phyloP scores from a whole-genome alignment of 202 grass and related monocot species.

The Zoysia matrella region DNA sequence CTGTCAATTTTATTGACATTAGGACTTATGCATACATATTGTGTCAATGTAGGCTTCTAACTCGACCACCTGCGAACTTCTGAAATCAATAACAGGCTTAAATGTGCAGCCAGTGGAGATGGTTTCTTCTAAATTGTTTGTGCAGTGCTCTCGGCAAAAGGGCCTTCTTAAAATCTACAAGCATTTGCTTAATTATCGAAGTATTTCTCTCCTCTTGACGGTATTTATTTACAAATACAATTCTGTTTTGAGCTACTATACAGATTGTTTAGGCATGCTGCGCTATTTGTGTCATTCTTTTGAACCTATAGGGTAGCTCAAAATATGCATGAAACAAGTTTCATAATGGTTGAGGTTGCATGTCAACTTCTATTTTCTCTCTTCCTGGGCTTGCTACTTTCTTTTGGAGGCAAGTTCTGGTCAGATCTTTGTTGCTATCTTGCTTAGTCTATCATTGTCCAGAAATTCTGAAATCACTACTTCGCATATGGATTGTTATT shows the following conservation, averaged over 20 bases:
- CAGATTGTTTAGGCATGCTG: conserved; percentile 22
- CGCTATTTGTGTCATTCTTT: neutral
- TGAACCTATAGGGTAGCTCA: neutral
- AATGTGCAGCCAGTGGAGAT: conserved; percentile 94
- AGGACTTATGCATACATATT: conserved; percentile 38
- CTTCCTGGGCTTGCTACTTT: neutral
- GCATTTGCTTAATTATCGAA: conserved; percentile 93
- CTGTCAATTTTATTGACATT: conserved; percentile 17
- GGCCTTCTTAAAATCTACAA: conserved; percentile 91
- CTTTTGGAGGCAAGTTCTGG: neutral
- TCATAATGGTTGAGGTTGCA: neutral
- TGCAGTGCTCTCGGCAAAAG: conserved; percentile 97
- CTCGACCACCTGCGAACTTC: conserved; percentile 72
- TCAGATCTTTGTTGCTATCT: neutral
- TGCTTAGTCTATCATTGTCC: conserved; percentile 36
- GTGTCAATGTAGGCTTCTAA: conserved; percentile 85
- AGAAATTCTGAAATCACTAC: conserved; percentile 21
- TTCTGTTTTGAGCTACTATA: conserved; percentile 14
- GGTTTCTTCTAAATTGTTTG: conserved; percentile 95
- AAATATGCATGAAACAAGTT: conserved; percentile 8
- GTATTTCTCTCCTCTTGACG: conserved; percentile 57
- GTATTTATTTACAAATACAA: conserved; percentile 29
- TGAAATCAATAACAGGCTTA: conserved; percentile 93
- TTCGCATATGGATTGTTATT: conserved; percentile 15
- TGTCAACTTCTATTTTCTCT: neutral